Conservation (phyloP, 2,329 filamentous ascomycete genomes). For the Fusarium pseudograminearum region DNA sequence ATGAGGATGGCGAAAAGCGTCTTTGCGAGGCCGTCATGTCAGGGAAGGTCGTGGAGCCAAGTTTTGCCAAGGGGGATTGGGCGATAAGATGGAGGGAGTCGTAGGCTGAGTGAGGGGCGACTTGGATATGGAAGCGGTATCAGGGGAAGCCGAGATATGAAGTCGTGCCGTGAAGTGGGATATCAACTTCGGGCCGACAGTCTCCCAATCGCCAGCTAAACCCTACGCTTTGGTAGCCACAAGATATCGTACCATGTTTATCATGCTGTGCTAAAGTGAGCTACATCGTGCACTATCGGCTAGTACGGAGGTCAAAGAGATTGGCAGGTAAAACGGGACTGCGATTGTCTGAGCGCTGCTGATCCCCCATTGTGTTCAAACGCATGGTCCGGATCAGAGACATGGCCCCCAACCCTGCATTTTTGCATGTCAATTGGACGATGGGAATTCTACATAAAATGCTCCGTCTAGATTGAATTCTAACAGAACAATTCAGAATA, state of each 20-base stretch:
- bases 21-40: slow-evolving; percentile 71
- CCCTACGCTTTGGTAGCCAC: neutral
- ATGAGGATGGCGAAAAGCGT: slow-evolving; percentile 42
- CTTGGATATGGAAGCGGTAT: neutral
- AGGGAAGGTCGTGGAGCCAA: slow-evolving; percentile 68
- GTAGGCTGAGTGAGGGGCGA: slow-evolving; percentile 5
- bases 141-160: neutral
- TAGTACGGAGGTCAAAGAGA: neutral
- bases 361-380: neutral
- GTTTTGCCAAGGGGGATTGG: slow-evolving; percentile 72
- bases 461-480: neutral
- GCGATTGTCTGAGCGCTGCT: neutral
- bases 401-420: neutral
- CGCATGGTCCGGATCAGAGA: neutral
- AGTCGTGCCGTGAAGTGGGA: neutral
- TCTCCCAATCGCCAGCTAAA: neutral
- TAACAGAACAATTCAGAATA: neutral
- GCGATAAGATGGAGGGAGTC: slow-evolving; percentile 66
- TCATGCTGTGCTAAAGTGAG: neutral
- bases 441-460: no score
- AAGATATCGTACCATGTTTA: neutral
- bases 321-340: slow-evolving; percentile 1
- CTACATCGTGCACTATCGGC: neutral
- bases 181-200: slow-evolving; percentile 9
- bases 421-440: neutral